Evolutionary conservation across 306 rosid genomes (phyloP).

Genomic region (Senna siamea): DNA sequence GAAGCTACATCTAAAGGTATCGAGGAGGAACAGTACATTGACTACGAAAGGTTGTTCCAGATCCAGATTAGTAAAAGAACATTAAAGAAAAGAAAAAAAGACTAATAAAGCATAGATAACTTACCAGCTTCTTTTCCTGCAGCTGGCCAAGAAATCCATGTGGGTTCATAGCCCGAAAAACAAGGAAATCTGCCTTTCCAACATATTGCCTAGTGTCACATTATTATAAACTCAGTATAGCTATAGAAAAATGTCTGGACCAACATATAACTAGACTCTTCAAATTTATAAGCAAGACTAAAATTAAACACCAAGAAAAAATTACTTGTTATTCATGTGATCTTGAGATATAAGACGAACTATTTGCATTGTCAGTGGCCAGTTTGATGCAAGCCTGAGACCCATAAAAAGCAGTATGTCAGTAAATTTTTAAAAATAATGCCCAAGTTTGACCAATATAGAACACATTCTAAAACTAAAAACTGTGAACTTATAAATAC

Average conservation of each 20-base stretch:
- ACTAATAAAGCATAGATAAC: constrained; percentile 30
- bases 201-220: constrained; percentile 78
- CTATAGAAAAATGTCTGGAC: constrained; percentile 25
- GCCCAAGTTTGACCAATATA: constrained; percentile 30
- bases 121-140: constrained; percentile 96
- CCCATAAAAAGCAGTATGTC: constrained; percentile 36
- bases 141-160: constrained; percentile 95
- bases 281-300: constrained; percentile 15
- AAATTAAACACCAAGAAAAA: constrained; percentile 35
- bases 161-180: constrained; percentile 89
- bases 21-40: background rate
- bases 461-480: constrained; percentile 14
- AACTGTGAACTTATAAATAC: background rate
- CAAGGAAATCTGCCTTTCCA: constrained; percentile 96
- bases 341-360: constrained; percentile 95
- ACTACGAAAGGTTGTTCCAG: too few species aligned
- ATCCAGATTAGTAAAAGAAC: too few species aligned
- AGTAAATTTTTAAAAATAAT: constrained; percentile 19
- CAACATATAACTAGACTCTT: constrained; percentile 1
- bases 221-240: constrained; percentile 33
- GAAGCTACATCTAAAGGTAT: constrained; percentile 2
- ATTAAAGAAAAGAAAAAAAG: background rate
- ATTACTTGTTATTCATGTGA: constrained; percentile 95
- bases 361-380: constrained; percentile 92
- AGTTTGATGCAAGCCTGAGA: constrained; percentile 96